Conservation (phyloP, 1,284 basidiomycete species). For the Athelia sp. region DNA sequence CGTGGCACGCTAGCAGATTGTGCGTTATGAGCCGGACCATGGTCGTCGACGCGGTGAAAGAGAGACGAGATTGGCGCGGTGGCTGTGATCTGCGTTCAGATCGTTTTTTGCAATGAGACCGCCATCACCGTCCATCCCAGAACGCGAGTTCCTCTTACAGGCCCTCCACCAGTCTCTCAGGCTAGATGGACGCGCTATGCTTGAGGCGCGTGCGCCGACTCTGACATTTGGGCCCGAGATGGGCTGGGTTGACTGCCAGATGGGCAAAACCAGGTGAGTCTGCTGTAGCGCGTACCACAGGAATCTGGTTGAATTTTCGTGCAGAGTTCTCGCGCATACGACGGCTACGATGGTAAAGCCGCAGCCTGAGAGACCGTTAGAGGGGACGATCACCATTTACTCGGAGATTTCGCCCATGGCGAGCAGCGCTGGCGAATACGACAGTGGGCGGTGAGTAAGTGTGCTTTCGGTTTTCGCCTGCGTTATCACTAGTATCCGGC, state of each 20-base stretch:
- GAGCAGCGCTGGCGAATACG: slow-evolving; percentile 68
- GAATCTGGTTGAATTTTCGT: no score
- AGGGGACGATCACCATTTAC: slow-evolving; percentile 85
- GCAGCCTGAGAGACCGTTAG: slow-evolving; percentile 83
- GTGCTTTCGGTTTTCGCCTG: no score
- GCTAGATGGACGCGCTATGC: slow-evolving; percentile 74
- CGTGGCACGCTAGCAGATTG: slow-evolving; percentile 95
- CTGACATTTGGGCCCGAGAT: slow-evolving; percentile 81
- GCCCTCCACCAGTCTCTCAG: slow-evolving; percentile 79
- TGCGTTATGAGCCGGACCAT: slow-evolving; percentile 97
- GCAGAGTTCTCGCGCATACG: slow-evolving; percentile 86
- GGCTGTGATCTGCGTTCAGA: not conserved
- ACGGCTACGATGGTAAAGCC: slow-evolving; percentile 90
- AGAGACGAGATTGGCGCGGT: not conserved
- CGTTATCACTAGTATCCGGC: no score
- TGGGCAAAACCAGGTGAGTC: slow-evolving; percentile 85
- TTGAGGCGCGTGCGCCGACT: slow-evolving; percentile 64
- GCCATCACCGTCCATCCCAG: slow-evolving; percentile 82
- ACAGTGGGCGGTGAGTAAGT: slow-evolving; percentile 81
- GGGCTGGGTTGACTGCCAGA: slow-evolving; percentile 83
- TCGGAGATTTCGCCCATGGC: slow-evolving; percentile 97
- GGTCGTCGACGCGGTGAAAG: slow-evolving; percentile 10
- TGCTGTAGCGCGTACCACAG: no score
- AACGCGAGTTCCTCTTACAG: slow-evolving; percentile 79
- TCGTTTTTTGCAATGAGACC: slow-evolving; percentile 45